These are phyloP conservation scores for Endothia cerciana DNA, from an alignment of 2,329 filamentous ascomycete species.

Conservation along the genomic window DNA sequence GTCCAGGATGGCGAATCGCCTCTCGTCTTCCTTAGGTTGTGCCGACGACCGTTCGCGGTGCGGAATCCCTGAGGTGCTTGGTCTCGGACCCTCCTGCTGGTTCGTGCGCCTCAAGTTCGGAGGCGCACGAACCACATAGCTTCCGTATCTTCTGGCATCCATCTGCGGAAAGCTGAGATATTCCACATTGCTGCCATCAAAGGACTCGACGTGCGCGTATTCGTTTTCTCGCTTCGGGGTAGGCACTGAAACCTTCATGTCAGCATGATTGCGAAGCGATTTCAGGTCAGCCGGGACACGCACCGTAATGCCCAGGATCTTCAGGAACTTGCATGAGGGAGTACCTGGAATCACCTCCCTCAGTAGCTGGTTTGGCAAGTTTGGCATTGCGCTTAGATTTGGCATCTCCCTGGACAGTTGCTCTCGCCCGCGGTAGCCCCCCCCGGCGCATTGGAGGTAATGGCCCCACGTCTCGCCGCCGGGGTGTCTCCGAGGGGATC, in stretches of 20 bases:
- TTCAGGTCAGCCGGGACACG: not conserved
- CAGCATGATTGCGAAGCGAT: not conserved
- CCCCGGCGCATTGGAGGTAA: not conserved
- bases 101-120: conserved; percentile 7
- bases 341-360: conserved; percentile 1
- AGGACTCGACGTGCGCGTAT: conserved; percentile 27
- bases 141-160: conserved; percentile 24
- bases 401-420: not conserved
- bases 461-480: conserved; percentile 25
- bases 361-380: not conserved
- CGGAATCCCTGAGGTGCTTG: not conserved
- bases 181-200: conserved; percentile 20
- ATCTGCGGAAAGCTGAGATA: not conserved
- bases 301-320: conserved; percentile 24
- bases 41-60: conserved; percentile 15
- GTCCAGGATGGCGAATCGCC: conserved; percentile 41
- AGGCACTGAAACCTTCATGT: conserved; percentile 8
- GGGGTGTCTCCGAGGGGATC: conserved; percentile 20
- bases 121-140: conserved; percentile 28
- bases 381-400: not conserved
- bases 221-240: conserved; percentile 15
- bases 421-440: not conserved
- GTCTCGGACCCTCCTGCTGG: not conserved
- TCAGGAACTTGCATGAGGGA: conserved; percentile 35
- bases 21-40: conserved; percentile 32